Evolutionary conservation across 2,329 filamentous ascomycete species (phyloP).

Genomic region (Dothistroma pini): DNA sequence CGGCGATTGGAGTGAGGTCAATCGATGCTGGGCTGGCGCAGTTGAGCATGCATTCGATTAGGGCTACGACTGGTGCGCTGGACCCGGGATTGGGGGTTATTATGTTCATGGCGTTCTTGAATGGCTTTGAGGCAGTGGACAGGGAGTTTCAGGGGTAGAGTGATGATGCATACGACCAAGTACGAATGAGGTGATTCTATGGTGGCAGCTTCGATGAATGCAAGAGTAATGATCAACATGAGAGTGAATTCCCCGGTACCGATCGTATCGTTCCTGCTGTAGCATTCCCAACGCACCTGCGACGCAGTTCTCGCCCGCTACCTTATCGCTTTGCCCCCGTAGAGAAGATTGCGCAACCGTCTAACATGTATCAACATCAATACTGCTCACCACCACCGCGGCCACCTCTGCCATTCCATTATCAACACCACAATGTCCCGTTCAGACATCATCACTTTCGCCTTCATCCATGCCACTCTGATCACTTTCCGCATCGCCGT

Average conservation of each 20-base stretch:
- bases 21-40: slow-evolving; percentile 89
- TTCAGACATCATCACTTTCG: too few relatives aligned
- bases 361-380: too few relatives aligned
- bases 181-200: background rate
- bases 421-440: too few relatives aligned
- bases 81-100: slow-evolving; percentile 86
- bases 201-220: background rate
- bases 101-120: slow-evolving; percentile 85
- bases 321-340: background rate
- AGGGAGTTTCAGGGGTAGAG: slow-evolving; percentile 58
- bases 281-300: background rate
- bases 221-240: background rate
- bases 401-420: too few relatives aligned
- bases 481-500: too few relatives aligned
- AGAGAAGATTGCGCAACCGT: too few relatives aligned
- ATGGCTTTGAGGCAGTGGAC: slow-evolving; percentile 81
- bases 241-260: too few relatives aligned
- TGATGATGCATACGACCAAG: background rate
- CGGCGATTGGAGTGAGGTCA: slow-evolving; percentile 73
- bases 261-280: background rate
- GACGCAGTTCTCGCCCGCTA: background rate
- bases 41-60: slow-evolving; percentile 88
- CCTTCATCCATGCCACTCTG: too few relatives aligned
- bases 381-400: too few relatives aligned
- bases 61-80: slow-evolving; percentile 78